A percentile compares a stretch with the other conserved stretches of the same genome.
Conservation (phyloP, 129 eudicot species). For the Centella asiatica region DNA sequence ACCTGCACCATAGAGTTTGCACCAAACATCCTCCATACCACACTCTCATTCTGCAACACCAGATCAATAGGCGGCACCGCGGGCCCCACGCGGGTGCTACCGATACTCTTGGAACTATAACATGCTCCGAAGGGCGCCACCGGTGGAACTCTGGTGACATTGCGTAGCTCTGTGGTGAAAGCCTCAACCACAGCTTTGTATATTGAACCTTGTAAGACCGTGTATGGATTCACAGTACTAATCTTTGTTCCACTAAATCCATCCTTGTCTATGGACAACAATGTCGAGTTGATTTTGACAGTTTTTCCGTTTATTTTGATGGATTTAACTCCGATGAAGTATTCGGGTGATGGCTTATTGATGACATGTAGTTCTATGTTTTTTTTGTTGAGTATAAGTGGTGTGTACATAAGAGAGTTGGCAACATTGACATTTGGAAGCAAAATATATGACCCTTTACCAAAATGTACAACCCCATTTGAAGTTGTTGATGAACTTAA, state of each 20-base stretch:
- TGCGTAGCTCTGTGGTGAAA: background rate
- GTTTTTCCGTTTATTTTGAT: conserved; percentile 3
- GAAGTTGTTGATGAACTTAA: conserved; percentile 26
- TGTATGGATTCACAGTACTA: conserved; percentile 16
- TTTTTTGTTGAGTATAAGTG: conserved; percentile 13
- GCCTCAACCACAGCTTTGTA: conserved; percentile 1
- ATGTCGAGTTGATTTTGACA: conserved; percentile 12
- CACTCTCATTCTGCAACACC: background rate
- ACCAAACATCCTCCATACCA: background rate
- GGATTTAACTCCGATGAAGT: conserved; percentile 18
- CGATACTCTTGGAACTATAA: background rate
- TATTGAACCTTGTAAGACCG: background rate
- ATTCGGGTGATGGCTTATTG: conserved; percentile 8
- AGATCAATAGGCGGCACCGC: conserved; percentile 3
- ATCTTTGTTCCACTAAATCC: conserved; percentile 25
- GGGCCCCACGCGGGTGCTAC: background rate
- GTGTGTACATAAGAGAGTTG: conserved; percentile 30
- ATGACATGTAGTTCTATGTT: background rate
- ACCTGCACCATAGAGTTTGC: conserved; percentile 7
- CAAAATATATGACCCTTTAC: conserved; percentile 22
- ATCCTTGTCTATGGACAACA: conserved; percentile 8
- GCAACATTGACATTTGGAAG: conserved; percentile 20
- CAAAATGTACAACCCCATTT: conserved; percentile 36
- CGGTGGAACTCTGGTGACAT: background rate
- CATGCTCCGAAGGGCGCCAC: conserved; percentile 3